Base-by-base conservation (phyloP, 345 rosid species). In the Eucalyptus marginata region DNA sequence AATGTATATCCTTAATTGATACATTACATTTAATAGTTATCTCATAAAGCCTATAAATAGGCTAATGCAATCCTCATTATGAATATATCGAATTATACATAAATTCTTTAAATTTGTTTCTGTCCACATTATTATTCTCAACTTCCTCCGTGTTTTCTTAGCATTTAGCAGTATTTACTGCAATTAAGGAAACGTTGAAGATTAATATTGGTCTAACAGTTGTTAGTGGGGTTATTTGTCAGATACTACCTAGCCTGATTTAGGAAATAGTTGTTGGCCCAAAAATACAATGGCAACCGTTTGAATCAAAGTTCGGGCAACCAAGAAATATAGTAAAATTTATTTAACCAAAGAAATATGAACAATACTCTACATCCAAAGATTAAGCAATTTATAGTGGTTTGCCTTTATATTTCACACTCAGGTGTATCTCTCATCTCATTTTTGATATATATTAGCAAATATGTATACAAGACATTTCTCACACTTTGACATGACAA, bases 161-260 rank as follows among this genome's bases (percentile, higher is more conserved):
- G 31, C 4, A 8, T 1, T 31, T 16, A 3, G 80, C 80, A 1
- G 5, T 68, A 0, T 68, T 1, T 5, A n/a, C 4, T 14, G 40
- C 79, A 31, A 66, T 66, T 66, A 16, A 66, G 79, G 40, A 66
- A 15, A 66, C 10, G 22, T 66, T 5, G 79, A 66, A 4, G 51
- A 49, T 49, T 49, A 49, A 14, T 49, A 49, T 49, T 14, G 40
- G 31, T 31, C 5, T 31, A 15, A 31, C 15, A 66, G 1, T 68
- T 68, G 8, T 68, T 68, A 31, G 43, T 16, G 16, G 13, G 2
- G 5, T 33, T 68, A 31, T 68, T 8, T 33, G 22, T 68, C 12
- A 16, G 43, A 16, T 68, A 17, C 33, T 8, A 68, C 1, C 43
- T 3, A 33, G 40, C 80, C 0, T 68, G 43, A 33, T 68, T 68